A percentile compares a stretch with the other conserved stretches of the same genome.
Evolutionary conservation across 129 eudicot species (phyloP).

Genomic region (Pulicaria dysenterica): DNA sequence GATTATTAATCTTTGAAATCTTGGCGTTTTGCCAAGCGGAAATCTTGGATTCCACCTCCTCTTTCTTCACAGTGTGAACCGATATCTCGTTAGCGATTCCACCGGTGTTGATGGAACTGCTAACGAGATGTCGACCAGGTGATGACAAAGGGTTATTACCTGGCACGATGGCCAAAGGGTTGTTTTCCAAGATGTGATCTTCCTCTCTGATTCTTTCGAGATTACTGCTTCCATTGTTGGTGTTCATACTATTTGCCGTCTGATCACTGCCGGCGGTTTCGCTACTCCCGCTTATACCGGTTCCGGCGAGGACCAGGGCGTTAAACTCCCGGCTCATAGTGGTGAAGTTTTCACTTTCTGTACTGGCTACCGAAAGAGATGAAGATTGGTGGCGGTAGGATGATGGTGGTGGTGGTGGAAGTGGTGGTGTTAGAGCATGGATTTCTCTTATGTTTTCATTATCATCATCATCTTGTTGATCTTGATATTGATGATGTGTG

Average conservation of each 20-base stretch:
- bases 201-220: constrained; percentile 76
- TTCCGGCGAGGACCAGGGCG: constrained; percentile 84
- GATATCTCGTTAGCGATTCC: constrained; percentile 39
- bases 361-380: constrained; percentile 51
- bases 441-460: constrained; percentile 57
- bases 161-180: constrained; percentile 75
- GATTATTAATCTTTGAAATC: constrained; percentile 76
- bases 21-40: constrained; percentile 89
- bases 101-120: not conserved
- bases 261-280: constrained; percentile 31
- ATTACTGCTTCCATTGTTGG: constrained; percentile 38
- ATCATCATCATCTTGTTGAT: constrained; percentile 22
- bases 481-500: constrained; percentile 21
- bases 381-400: constrained; percentile 52
- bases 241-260: constrained; percentile 19
- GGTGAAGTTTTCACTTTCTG: constrained; percentile 66
- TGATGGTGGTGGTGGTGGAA: constrained; percentile 38
- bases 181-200: constrained; percentile 44
- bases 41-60: constrained; percentile 83
- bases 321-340: constrained; percentile 81
- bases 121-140: not conserved
- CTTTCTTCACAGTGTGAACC: constrained; percentile 73
- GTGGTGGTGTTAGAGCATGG: constrained; percentile 65
- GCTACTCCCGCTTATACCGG: constrained; percentile 37
- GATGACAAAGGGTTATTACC: constrained; percentile 60